Conservation (phyloP, 2,329 filamentous ascomycete genomes). For the Diaporthe caulivora region DNA sequence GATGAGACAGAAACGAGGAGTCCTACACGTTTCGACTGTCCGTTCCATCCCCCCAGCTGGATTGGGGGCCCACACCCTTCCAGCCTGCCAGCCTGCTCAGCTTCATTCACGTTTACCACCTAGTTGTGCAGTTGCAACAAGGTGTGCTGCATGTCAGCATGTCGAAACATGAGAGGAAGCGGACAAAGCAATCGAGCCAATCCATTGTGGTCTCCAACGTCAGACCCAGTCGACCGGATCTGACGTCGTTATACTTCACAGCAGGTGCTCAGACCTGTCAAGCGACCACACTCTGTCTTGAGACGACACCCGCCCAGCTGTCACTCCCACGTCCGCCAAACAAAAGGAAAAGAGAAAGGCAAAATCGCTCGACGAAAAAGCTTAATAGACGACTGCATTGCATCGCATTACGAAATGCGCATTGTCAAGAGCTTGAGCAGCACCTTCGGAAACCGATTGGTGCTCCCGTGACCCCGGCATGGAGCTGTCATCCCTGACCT, state of each 20-base stretch:
- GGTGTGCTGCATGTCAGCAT: slow-evolving; percentile 2
- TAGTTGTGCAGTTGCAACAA: neutral
- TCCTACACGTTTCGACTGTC: slow-evolving; percentile 15
- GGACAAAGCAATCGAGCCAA: neutral
- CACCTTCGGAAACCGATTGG: slow-evolving; percentile 16
- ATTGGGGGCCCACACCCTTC: neutral
- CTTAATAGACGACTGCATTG: slow-evolving; percentile 26
- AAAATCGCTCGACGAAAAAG: neutral
- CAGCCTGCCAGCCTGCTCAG: neutral
- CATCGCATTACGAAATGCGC: slow-evolving; percentile 23
- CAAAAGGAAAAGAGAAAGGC: neutral
- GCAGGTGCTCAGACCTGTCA: neutral
- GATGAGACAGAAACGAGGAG: neutral
- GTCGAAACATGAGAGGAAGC: neutral
- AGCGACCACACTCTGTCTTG: neutral
- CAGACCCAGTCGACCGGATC: slow-evolving; percentile 6
- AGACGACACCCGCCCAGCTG: neutral
- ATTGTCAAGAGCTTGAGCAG: slow-evolving; percentile 13
- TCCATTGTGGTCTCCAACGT: neutral
- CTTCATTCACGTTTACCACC: neutral
- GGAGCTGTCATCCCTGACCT: slow-evolving; percentile 29
- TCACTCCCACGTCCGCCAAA: neutral
- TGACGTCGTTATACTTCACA: slow-evolving; percentile 16
- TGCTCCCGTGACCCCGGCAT: slow-evolving; percentile 16
- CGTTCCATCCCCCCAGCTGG: neutral